phyloP scores from a whole-genome alignment of 2,329 filamentous ascomycete species.

The Endocalyx cinctus region DNA sequence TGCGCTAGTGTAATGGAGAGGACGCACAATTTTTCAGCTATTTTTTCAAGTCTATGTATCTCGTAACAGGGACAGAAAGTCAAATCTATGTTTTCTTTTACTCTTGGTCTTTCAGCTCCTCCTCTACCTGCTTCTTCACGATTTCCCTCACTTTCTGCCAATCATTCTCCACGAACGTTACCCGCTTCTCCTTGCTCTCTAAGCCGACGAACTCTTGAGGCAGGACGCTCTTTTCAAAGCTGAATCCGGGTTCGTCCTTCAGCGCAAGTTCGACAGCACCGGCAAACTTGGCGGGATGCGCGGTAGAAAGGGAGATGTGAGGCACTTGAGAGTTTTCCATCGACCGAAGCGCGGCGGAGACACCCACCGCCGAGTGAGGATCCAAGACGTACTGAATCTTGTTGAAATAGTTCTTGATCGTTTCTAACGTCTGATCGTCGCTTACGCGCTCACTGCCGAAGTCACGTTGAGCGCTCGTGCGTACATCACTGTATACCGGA shows the following conservation, averaged over 20 bases:
- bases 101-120: slow-evolving; percentile 47
- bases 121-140: slow-evolving; percentile 68
- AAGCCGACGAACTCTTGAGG: slow-evolving; percentile 79
- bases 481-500: slow-evolving; percentile 68
- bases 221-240: slow-evolving; percentile 69
- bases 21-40: too few species aligned
- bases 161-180: slow-evolving; percentile 63
- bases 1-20: too few species aligned
- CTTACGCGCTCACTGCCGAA: slow-evolving; percentile 78
- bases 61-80: too few species aligned
- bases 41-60: too few species aligned
- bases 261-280: slow-evolving; percentile 79
- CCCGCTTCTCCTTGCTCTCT: slow-evolving; percentile 68
- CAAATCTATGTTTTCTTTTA: too few species aligned
- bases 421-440: slow-evolving; percentile 63
- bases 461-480: slow-evolving; percentile 64
- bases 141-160: slow-evolving; percentile 74
- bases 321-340: slow-evolving; percentile 49
- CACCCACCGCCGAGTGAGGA: slow-evolving; percentile 85
- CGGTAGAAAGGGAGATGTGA: slow-evolving; percentile 88
- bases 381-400: slow-evolving; percentile 71
- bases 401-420: slow-evolving; percentile 54
- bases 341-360: slow-evolving; percentile 70
- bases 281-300: slow-evolving; percentile 93
- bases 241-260: slow-evolving; percentile 64